These are phyloP conservation scores for Corylus heterophylla DNA, from an alignment of 306 rosid genomes.

Conservation along the genomic window DNA sequence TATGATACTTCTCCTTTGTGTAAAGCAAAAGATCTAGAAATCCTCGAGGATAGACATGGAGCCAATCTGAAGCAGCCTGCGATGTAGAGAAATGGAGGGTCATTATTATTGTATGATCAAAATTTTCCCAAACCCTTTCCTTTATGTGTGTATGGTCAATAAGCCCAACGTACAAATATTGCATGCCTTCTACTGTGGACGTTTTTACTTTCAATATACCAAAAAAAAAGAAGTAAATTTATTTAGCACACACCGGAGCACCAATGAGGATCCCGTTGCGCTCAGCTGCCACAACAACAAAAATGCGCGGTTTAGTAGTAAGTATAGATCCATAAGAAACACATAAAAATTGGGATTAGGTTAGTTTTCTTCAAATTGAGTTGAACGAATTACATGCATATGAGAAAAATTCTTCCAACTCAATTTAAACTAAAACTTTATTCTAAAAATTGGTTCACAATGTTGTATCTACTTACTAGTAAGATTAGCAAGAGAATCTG, in stretches of 20 bases:
- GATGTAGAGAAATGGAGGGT: not conserved
- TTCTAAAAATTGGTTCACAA: not conserved
- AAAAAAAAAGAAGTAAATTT: too few species aligned
- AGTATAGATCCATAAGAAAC: not conserved
- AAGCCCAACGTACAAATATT: too few species aligned
- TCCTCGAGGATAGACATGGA: conserved; percentile 58
- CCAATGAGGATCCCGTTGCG: conserved; percentile 51
- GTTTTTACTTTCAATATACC: not conserved
- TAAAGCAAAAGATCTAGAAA: conserved; percentile 44
- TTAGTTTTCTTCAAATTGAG: not conserved
- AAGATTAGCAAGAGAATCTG: conserved; percentile 40
- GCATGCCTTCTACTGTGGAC: not conserved
- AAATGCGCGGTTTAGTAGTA: not conserved
- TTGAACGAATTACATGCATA: too few species aligned
- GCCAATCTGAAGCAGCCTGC: conserved; percentile 54
- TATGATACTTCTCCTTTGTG: conserved; percentile 47
- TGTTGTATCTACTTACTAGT: conserved; percentile 31
- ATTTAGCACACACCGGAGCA: conserved; percentile 38
- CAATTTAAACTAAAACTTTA: too few species aligned
- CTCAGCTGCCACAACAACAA: conserved; percentile 18
- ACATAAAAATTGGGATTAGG: too few species aligned
- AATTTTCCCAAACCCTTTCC: not conserved
- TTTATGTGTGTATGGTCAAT: too few species aligned
- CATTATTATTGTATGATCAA: not conserved
- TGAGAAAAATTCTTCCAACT: too few species aligned